Evolutionary conservation across 495 filamentous ascomycete genomes (phyloP).

Genomic region (Xylona heveae): DNA sequence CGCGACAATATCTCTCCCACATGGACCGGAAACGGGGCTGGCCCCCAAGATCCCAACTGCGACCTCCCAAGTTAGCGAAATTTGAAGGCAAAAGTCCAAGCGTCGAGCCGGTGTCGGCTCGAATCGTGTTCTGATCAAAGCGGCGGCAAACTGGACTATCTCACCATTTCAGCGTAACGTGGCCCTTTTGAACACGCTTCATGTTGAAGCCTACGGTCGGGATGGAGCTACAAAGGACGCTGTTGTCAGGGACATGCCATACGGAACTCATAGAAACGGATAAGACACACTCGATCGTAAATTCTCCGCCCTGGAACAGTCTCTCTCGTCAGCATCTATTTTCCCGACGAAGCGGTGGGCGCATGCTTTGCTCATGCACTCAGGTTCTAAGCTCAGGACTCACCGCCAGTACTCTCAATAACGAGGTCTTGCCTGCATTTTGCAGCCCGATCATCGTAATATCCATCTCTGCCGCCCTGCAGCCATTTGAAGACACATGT

Average conservation of each 20-base stretch:
- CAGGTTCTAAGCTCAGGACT: too few relatives aligned
- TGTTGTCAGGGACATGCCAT: constrained; percentile 2
- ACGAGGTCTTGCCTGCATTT: constrained; percentile 93
- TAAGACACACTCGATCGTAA: constrained; percentile 85
- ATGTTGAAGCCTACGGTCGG: constrained; percentile 98
- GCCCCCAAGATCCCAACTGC: constrained; percentile 86
- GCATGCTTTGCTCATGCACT: too few relatives aligned
- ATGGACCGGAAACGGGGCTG: constrained; percentile 94
- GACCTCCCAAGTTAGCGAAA: constrained; percentile 8
- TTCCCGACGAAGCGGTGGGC: too few relatives aligned
- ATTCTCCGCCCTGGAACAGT: constrained; percentile 84
- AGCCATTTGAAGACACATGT: constrained; percentile 9
- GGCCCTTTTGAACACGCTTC: constrained; percentile 92
- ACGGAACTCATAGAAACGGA: constrained; percentile 4
- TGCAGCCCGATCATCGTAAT: constrained; percentile 98
- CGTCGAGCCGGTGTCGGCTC: constrained; percentile 1
- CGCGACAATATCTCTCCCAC: constrained; percentile 98
- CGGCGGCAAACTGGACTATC: constrained; percentile 6
- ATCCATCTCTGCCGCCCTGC: constrained; percentile 96
- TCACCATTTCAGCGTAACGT: constrained; percentile 94
- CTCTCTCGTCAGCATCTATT: constrained; percentile 14
- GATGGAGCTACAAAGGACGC: constrained; percentile 83
- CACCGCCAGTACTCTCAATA: constrained; percentile 87
- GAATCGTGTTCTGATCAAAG: neutral
- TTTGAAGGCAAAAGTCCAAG: neutral